A percentile compares a stretch with the other conserved stretches of the same genome.
These are phyloP conservation scores for Cinnamomum chago DNA, from an alignment of 164 flowering plant species.

Conservation along the genomic window DNA sequence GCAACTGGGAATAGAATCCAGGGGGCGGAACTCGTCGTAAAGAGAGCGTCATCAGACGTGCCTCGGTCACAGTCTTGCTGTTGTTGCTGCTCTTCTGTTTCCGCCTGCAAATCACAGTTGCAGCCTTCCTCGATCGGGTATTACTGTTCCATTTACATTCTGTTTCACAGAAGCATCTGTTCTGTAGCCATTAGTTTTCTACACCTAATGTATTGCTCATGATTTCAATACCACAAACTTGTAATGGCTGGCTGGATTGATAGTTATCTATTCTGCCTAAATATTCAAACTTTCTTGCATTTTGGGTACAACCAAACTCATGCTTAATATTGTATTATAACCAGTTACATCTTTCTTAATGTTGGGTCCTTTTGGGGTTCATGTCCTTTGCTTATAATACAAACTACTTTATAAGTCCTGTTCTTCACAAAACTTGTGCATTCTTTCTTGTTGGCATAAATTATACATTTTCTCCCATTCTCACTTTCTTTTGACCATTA, in stretches of 20 bases:
- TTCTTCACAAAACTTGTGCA: background rate
- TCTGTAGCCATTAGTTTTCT: too few relatives aligned
- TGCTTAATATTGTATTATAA: too few relatives aligned
- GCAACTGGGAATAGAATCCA: too few relatives aligned
- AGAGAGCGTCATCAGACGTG: too few relatives aligned
- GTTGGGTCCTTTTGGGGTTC: background rate
- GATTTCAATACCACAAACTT: background rate
- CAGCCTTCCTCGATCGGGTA: too few relatives aligned
- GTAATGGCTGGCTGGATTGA: background rate
- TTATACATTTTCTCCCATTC: too few relatives aligned
- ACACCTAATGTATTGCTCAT: background rate
- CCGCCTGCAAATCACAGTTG: too few relatives aligned
- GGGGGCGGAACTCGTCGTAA: too few relatives aligned
- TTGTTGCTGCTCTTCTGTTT: too few relatives aligned
- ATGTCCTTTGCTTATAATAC: background rate
- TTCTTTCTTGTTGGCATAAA: background rate
- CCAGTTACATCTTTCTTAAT: background rate
- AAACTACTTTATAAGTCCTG: background rate
- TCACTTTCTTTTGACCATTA: background rate
- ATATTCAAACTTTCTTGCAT: background rate
- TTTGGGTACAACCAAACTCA: background rate
- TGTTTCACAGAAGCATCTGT: too few relatives aligned
- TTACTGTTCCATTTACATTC: too few relatives aligned
- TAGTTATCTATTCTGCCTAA: background rate
- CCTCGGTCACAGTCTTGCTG: too few relatives aligned